phyloP scores from a whole-genome alignment of 2,329 filamentous ascomycete species.

The Alternaria sp. region DNA sequence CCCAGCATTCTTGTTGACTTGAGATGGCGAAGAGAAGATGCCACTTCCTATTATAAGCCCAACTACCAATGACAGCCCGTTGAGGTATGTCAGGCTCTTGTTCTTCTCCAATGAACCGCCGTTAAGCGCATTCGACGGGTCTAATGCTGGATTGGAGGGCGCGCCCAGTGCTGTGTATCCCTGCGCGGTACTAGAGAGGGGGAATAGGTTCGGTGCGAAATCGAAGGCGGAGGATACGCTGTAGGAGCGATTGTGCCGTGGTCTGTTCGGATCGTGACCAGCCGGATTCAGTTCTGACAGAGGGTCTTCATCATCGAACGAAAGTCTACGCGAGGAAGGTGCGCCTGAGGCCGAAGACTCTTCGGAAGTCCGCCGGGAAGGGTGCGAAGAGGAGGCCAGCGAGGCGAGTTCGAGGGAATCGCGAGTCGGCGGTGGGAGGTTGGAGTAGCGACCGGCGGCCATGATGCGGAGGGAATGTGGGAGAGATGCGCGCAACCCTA shows the following conservation, averaged over 20 bases:
- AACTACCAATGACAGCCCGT: slow-evolving; percentile 88
- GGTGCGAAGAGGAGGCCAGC: slow-evolving; percentile 81
- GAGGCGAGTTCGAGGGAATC: slow-evolving; percentile 97
- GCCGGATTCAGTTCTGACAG: slow-evolving; percentile 64
- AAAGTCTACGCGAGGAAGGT: slow-evolving; percentile 89
- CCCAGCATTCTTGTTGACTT: slow-evolving; percentile 89
- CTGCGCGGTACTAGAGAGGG: slow-evolving; percentile 79
- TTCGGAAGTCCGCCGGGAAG: slow-evolving; percentile 69
- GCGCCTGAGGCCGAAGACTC: slow-evolving; percentile 81
- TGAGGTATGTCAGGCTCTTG: slow-evolving; percentile 94
- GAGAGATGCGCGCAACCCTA: slow-evolving; percentile 22
- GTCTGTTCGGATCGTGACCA: slow-evolving; percentile 51
- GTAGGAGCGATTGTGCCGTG: slow-evolving; percentile 71
- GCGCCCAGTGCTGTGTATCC: slow-evolving; percentile 85
- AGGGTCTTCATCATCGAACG: slow-evolving; percentile 85
- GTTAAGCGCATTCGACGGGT: slow-evolving; percentile 64
- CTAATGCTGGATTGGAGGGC: slow-evolving; percentile 64
- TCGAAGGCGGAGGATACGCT: slow-evolving; percentile 94
- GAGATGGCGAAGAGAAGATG: slow-evolving; percentile 92
- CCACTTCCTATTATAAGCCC: slow-evolving; percentile 95
- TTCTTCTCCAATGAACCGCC: slow-evolving; percentile 89
- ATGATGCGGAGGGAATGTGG: slow-evolving; percentile 32
- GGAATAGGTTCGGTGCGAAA: slow-evolving; percentile 91
- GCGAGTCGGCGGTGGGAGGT: slow-evolving; percentile 60
- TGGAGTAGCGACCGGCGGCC: slow-evolving; percentile 45